Conservation (phyloP, 2,329 filamentous ascomycete species). For the Aspergillus brasiliensis region DNA sequence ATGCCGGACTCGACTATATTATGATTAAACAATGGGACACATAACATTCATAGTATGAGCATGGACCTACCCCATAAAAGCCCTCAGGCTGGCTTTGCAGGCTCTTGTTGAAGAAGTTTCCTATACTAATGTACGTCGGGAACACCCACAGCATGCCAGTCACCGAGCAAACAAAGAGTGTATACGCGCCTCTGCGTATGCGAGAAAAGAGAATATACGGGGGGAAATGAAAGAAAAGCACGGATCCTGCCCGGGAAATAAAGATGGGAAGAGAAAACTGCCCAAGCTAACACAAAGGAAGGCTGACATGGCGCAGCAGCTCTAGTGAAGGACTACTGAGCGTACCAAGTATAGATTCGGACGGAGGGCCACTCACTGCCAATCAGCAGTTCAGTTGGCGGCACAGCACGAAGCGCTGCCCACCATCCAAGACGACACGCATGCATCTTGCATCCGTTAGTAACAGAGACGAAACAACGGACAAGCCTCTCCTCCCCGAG, state of each 20-base stretch:
- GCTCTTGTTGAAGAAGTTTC: neutral
- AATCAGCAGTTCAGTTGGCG: neutral
- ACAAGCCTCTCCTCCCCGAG: neutral
- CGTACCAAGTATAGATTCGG: constrained; percentile 3
- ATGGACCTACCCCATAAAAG: neutral
- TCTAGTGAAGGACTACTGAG: constrained; percentile 4
- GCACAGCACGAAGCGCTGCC: constrained; percentile 6
- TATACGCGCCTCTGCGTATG: neutral
- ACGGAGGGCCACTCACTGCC: neutral
- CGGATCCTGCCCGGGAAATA: constrained; percentile 1
- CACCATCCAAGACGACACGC: neutral
- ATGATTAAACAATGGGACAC: neutral
- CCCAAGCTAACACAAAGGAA: constrained; percentile 11
- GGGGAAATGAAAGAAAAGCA: neutral
- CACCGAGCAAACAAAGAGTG: neutral
- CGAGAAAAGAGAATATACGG: neutral
- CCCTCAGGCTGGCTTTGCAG: neutral
- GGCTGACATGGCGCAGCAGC: constrained; percentile 27
- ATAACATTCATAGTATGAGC: neutral
- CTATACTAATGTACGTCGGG: no score
- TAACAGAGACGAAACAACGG: neutral
- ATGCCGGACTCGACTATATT: neutral
- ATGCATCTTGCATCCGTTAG: neutral
- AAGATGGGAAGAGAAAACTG: neutral
- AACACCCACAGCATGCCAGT: neutral